phyloP scores from a whole-genome alignment of 352 stramenopile genomes.

The Globisporangium polare region DNA sequence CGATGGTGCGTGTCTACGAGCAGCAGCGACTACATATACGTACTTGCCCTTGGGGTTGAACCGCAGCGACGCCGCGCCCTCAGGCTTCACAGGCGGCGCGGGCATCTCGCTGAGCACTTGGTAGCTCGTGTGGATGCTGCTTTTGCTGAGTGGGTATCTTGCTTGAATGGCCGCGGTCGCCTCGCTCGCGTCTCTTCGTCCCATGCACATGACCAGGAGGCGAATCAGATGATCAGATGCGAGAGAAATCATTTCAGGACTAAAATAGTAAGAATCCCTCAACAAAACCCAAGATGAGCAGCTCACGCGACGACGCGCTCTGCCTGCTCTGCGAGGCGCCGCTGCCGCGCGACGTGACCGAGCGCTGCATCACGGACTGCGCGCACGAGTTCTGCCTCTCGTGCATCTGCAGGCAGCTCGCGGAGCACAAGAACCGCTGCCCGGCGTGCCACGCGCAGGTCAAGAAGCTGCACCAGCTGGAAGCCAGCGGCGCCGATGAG shows the following conservation, averaged over 20 bases:
- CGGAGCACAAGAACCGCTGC: slow-evolving; percentile 59
- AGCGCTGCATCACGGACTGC: slow-evolving; percentile 72
- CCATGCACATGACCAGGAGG: background rate
- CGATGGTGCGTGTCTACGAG: background rate
- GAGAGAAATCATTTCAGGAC: no score
- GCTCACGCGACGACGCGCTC: slow-evolving; percentile 12
- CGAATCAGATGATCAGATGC: no score
- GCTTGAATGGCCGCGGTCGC: background rate
- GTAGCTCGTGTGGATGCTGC: slow-evolving; percentile 5
- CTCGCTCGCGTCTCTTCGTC: background rate
- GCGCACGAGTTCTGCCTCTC: slow-evolving; percentile 77
- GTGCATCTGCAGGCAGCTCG: slow-evolving; percentile 57
- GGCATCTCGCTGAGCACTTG: slow-evolving; percentile 24
- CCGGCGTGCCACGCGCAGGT: slow-evolving; percentile 53
- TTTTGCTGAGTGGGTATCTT: background rate
- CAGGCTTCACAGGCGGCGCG: slow-evolving; percentile 25
- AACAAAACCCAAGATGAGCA: slow-evolving; percentile 3
- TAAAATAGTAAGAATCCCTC: no score
- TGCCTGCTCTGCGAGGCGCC: slow-evolving; percentile 56
- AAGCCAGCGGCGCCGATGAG: slow-evolving; percentile 4
- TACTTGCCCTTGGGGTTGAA: slow-evolving; percentile 60
- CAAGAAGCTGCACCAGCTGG: slow-evolving; percentile 59
- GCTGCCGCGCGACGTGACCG: slow-evolving; percentile 27
- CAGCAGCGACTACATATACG: background rate
- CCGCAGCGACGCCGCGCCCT: slow-evolving; percentile 40